These are phyloP conservation scores for Penicillium hesseltinei DNA, from an alignment of 2,329 filamentous ascomycete species.

Conservation along the genomic window DNA sequence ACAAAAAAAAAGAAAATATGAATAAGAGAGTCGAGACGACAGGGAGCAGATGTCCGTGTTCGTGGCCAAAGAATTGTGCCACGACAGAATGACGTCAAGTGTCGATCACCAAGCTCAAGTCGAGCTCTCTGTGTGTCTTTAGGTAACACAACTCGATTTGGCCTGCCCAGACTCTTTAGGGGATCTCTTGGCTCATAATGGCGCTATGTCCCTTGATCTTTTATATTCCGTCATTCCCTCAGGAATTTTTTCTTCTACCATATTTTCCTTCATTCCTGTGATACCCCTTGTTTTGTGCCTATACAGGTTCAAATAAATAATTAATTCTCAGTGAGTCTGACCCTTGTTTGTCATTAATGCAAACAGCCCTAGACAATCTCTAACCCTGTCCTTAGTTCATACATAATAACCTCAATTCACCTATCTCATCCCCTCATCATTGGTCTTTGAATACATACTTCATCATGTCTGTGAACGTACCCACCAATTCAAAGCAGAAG, in stretches of 20 bases:
- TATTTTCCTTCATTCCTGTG: slow-evolving; percentile 26
- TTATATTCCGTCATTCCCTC: slow-evolving; percentile 17
- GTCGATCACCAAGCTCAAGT: slow-evolving; percentile 2
- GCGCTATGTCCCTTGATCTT: slow-evolving; percentile 5
- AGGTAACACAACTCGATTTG: background rate
- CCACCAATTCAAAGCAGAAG: slow-evolving; percentile 71
- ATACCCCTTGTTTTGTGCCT: slow-evolving; percentile 22
- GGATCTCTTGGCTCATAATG: background rate
- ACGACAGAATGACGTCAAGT: slow-evolving; percentile 10
- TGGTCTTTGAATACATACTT: slow-evolving; percentile 2
- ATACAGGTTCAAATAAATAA: slow-evolving; percentile 13
- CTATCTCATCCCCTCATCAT: background rate
- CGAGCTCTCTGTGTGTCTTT: background rate
- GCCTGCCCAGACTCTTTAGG: no score
- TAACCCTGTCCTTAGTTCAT: slow-evolving; percentile 10
- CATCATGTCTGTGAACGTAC: slow-evolving; percentile 63
- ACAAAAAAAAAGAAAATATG: background rate
- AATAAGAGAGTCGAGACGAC: background rate
- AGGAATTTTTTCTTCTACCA: slow-evolving; percentile 6
- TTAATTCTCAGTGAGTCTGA: slow-evolving; percentile 14
- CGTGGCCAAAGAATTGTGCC: background rate
- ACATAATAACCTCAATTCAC: slow-evolving; percentile 12
- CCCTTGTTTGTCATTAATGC: slow-evolving; percentile 14
- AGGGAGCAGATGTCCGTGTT: slow-evolving; percentile 7
- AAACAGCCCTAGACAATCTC: slow-evolving; percentile 1